Evolutionary conservation across 1,284 basidiomycete genomes (phyloP), one percentile per base, ranked within the genome.

Genomic region (Earliella scabrosa): DNA sequence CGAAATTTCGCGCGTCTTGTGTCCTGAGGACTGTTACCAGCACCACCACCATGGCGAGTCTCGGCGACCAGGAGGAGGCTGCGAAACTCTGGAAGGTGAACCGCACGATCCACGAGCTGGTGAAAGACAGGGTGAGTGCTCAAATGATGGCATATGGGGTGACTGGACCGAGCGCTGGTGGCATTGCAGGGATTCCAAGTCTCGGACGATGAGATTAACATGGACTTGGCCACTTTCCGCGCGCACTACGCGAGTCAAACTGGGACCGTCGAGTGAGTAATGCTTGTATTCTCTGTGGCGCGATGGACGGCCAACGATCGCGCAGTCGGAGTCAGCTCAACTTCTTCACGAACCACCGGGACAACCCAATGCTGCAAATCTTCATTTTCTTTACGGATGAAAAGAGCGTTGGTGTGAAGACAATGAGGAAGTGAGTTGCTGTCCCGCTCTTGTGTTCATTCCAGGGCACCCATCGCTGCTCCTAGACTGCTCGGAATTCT

Each of bases 361-460:
- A 82, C 23, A 88, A 91, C 67, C 80, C 84, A 24, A 75, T 78
- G 26, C 89, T 95, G 67, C 89, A 94, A 70, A 93, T 99, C 66
- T 98, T 94, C 69, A 82, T 99, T 18, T 98, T 92, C 75, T 99
- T 97, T 75, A 90, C 93, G 21, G 90, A 94, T 40, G 96, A 98
- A 73, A 86, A 82, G 71, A 95, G 91, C 63, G 95, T 98, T 8
- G 92, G 93, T 58, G 93, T 98, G 50, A 95, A 95, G 74, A 93
- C 93, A 3, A 97, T 98, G 92, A 82, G 95, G 78, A 95, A 93
- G 95, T 97, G 71, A 62, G 90, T n/a, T n/a, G n/a, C n/a, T 80
- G 20, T n/a, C n/a, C 31, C 36, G 31, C 14, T 23, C 3, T 6
- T 40, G 7, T 21, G 29, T 31, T 31, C 20, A 45, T 39, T 18